Conservation (phyloP, 75 land plant species). For the Pseudotsuga menziesii region DNA sequence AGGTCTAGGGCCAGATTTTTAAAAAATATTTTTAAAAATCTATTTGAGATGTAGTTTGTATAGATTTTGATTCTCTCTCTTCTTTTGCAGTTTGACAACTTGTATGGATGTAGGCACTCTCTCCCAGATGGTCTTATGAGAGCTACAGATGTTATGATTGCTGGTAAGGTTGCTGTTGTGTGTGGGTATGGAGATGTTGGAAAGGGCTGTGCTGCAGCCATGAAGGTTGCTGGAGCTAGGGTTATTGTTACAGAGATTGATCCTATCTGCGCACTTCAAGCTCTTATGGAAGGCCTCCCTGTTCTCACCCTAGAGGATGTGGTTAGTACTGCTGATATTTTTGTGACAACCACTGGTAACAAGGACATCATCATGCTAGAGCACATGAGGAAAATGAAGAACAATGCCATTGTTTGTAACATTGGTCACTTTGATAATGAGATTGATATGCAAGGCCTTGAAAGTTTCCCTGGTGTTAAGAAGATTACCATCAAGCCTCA, state of each 20-base stretch:
- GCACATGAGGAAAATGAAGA: conserved; percentile 95
- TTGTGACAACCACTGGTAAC: conserved; percentile 92
- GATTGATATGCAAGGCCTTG: conserved; percentile 38
- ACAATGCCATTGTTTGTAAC: conserved; percentile 61
- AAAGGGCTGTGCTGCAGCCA: conserved; percentile 85
- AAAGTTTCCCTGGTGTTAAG: conserved; percentile 37
- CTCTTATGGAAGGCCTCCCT: conserved; percentile 17
- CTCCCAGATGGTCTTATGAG: conserved; percentile 85
- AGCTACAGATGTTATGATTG: conserved; percentile 90
- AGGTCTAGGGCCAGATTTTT: not conserved
- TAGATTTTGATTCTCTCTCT: not conserved
- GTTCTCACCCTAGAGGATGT: conserved; percentile 68
- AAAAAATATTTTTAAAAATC: not conserved
- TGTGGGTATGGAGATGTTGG: conserved; percentile 96
- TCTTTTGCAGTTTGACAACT: conserved; percentile 71
- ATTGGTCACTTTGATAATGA: conserved; percentile 45
- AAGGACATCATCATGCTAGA: conserved; percentile 94
- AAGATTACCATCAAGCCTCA: conserved; percentile 92
- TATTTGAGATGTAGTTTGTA: not conserved
- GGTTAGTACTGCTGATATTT: conserved; percentile 73
- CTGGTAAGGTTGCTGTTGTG: conserved; percentile 82
- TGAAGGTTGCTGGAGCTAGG: conserved; percentile 86
- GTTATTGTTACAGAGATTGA: conserved; percentile 93
- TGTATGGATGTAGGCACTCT: conserved; percentile 89
- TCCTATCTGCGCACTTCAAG: conserved; percentile 93